Evolutionary conservation across 2,329 filamentous ascomycete genomes (phyloP).

Genomic region (Samsoniella hepiali): DNA sequence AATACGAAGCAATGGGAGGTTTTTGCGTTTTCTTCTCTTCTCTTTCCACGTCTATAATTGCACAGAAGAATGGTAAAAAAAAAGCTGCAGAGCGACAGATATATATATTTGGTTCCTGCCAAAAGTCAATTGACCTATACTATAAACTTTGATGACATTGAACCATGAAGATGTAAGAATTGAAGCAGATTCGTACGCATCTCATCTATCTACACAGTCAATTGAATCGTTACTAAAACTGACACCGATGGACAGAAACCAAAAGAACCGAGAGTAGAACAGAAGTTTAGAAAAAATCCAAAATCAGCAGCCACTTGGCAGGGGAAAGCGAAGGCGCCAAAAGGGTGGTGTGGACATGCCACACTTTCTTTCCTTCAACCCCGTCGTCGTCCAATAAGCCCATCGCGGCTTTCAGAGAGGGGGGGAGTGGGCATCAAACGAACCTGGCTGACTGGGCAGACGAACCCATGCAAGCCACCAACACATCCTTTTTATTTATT

Average conservation of each 20-base stretch:
- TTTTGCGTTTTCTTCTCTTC: not conserved
- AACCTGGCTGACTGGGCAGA: not conserved
- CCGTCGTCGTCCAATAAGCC: constrained; percentile 1
- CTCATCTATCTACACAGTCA: not conserved
- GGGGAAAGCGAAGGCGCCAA: not conserved
- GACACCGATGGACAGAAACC: not conserved
- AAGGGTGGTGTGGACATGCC: not conserved
- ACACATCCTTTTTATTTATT: not conserved
- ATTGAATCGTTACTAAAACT: not conserved
- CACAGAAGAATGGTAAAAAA: constrained; percentile 10
- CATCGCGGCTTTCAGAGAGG: not conserved
- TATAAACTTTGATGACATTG: not conserved
- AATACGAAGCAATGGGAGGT: constrained; percentile 10
- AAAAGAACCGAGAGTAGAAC: not conserved
- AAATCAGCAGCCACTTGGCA: constrained; percentile 7
- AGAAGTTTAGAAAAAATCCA: not conserved
- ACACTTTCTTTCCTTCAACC: not conserved
- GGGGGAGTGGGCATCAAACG: not conserved
- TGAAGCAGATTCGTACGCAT: not conserved
- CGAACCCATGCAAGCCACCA: constrained; percentile 16
- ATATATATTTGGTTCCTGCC: not conserved
- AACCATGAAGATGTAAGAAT: not conserved
- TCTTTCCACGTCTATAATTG: constrained; percentile 10
- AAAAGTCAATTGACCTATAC: not conserved
- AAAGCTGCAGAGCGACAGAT: constrained; percentile 10